Evolutionary conservation across 257 asterid genomes (phyloP), one percentile per base, ranked within the genome.

Genomic region (Plectranthus barbatus): DNA sequence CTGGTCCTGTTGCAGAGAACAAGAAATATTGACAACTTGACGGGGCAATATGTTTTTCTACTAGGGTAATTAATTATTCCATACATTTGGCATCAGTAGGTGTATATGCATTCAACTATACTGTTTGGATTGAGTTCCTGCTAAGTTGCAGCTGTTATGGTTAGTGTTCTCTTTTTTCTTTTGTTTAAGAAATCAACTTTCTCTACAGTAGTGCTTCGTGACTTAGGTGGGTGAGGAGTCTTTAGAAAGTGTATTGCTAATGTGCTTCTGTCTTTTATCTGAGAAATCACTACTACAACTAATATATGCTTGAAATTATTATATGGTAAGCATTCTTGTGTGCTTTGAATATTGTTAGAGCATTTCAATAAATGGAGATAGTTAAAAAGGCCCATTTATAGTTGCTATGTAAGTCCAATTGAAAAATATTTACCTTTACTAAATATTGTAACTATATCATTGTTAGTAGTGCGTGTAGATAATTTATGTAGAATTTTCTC

Each of bases 1-100:
- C 82, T 88, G 49, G 88, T 88, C 64, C 72, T 88, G 73, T 71
- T 88, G 84, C 96, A 88, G 76, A 79, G 96, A 65, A 88, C 96
- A 41, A 82, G 92, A 72, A 88, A 88, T 71, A 88, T 88, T 13
- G 96, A 88, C 77, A 88, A 88, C 73, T 77, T 88, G 81, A 88
- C 96, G 10, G 96, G 92, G 47, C 95, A 86, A 84, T 88, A 88
- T 53, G 84, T 88, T 67, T 64, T 86, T 47, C 90, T 88, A 66
- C 80, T 88, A 7, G 96, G 96, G 96, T 88, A 78, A 78, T 42
- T 41, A 6, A 39, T 56, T 44, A 13, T 46, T 37, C 4, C 61
- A 12, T 55, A 15, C n/a, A 4, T 29, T 12, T 34, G 42, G 19
- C 40, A 29, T 29, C 8, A 51, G 37, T 21, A 7, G 12, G n/a